Evolutionary conservation across 805 yeast species (phyloP).

Genomic region (Metschnikowia bowlesiae): DNA sequence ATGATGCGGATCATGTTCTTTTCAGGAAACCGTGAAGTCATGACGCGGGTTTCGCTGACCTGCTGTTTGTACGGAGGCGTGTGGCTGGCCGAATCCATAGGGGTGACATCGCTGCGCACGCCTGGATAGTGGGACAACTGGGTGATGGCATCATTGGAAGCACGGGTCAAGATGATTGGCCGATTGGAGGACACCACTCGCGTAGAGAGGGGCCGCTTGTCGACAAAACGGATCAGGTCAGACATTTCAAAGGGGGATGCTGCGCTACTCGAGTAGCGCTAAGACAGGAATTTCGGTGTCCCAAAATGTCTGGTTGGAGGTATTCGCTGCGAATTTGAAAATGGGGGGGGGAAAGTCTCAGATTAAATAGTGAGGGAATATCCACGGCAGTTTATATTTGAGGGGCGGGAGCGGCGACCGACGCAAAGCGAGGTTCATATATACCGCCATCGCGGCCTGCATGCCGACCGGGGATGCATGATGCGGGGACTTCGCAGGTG

Average conservation of each 20-base stretch:
- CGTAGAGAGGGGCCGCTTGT: not conserved
- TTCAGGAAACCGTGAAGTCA: constrained; percentile 17
- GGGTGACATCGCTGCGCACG: not conserved
- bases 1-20: constrained; percentile 15
- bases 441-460: no score
- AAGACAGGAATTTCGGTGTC: no score
- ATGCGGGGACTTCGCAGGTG: no score
- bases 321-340: no score
- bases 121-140: constrained; percentile 3
- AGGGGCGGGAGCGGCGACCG: no score
- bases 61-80: constrained; percentile 3
- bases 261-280: no score
- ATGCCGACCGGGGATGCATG: no score
- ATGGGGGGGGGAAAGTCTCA: no score
- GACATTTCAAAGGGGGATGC: not conserved
- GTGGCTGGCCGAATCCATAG: not conserved
- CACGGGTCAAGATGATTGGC: constrained; percentile 9
- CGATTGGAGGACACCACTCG: not conserved
- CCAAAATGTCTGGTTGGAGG: no score
- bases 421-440: no score
- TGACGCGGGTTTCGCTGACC: constrained; percentile 6
- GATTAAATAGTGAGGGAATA: no score
- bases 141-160: constrained; percentile 14
- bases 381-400: no score
- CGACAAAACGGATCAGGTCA: not conserved